These are phyloP conservation scores for Apostasia shenzhenica DNA, from an alignment of 106 monocot genomes.

Conservation along the genomic window DNA sequence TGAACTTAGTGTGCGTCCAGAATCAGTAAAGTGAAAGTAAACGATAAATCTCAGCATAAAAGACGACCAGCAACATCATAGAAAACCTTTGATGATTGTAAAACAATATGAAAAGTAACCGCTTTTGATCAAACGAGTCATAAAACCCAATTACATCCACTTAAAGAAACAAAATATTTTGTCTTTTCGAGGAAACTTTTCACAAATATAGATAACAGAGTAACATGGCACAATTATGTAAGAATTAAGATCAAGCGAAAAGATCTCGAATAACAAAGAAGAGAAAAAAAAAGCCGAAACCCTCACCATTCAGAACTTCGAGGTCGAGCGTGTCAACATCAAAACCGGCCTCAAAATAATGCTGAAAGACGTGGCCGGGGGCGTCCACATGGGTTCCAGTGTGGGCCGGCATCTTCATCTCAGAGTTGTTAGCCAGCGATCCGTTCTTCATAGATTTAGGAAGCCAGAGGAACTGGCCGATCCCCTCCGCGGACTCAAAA, in stretches of 20 bases:
- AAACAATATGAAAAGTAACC: too few relatives aligned
- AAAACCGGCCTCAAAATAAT: conserved; percentile 88
- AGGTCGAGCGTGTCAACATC: conserved; percentile 91
- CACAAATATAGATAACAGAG: too few relatives aligned
- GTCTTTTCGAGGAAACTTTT: too few relatives aligned
- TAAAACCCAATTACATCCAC: too few relatives aligned
- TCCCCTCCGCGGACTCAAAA: conserved; percentile 35
- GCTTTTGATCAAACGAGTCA: too few relatives aligned
- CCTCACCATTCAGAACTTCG: conserved; percentile 68
- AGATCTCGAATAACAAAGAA: neutral
- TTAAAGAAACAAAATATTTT: too few relatives aligned
- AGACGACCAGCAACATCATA: too few relatives aligned
- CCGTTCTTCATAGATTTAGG: conserved; percentile 72
- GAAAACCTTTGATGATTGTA: too few relatives aligned
- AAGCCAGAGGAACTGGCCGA: conserved; percentile 77
- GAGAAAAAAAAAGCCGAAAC: neutral
- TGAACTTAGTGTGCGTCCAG: too few relatives aligned
- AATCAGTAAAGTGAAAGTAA: too few relatives aligned
- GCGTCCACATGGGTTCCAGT: conserved; percentile 94
- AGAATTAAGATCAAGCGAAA: neutral
- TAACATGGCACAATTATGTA: neutral
- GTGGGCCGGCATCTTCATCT: conserved; percentile 61
- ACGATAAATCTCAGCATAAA: too few relatives aligned
- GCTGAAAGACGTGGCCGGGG: conserved; percentile 81
- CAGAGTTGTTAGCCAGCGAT: conserved; percentile 52